Evolutionary conservation across 2,329 filamentous ascomycete genomes (phyloP), one percentile per base, ranked within the genome.

Genomic region (Trichoderma hamatum): DNA sequence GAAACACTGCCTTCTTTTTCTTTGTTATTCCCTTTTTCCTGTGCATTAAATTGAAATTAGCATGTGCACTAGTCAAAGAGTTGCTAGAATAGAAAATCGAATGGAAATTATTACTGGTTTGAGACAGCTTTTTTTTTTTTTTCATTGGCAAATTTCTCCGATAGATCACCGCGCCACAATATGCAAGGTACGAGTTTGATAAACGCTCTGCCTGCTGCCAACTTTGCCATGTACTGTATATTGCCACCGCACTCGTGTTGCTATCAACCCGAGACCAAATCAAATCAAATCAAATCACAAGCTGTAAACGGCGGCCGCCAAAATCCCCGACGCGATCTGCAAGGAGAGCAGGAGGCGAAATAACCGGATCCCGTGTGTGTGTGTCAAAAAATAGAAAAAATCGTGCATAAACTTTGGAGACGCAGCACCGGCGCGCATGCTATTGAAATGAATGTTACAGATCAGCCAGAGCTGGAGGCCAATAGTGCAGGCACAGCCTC

Each of bases 91-190:
- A 55, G 26, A 55, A 49, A 21, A 9, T 10, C 7, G 9, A n/a
- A 49, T 43, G 16, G 39, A 24, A 49, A 24, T 49, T 10, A 49
- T 24, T 49, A 21, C 10, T n/a, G 9, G 46, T 24, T 21, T 21
- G 16, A 19, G 46, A 49, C n/a, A 13, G 9, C 21, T 24, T 4
- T n/a, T n/a, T 46, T 6, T 24, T 28, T 32, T 21, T 19, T 16
- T 43, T 43, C 36, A 36, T 30, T 26, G 34, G 39, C 63, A 56
- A 56, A 66, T 66, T 56, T 49, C 63, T 58, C 63, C 52, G 52
- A 66, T 26, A 39, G 54, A 66, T 66, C 63, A 66, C 63, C 63
- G 39, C 63, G 63, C 63, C 63, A 66, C 63, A 46, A 34, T 49
- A 65, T 65, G 62, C 62, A 65, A 65, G 62, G 62, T 65, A 65